Evolutionary conservation across 345 rosid genomes (phyloP), one percentile per base, ranked within the genome.

Genomic region (Pseudoturritis turrita): DNA sequence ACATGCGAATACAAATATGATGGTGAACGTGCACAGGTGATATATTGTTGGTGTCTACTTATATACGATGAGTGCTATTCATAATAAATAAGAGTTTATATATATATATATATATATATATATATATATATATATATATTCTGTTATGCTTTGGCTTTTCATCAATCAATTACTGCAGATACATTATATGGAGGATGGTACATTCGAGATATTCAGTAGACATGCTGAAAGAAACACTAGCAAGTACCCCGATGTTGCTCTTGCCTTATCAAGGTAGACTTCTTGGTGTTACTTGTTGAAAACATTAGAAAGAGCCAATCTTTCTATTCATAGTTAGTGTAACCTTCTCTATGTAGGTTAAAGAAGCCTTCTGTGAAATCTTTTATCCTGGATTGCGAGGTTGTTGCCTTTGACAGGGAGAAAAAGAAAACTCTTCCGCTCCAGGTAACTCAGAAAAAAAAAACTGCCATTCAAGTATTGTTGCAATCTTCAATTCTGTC

Each of bases 21-120:
- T 74, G 98, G 99, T 59, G 99, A 89, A 68, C 92, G 98, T 70
- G 99, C 98, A 57, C 99, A 95, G 93, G 99, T 89, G 78, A 77
- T 66, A 3, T 43, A 35, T n/a, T n/a, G n/a, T 57, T 13, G 51
- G 14, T 19, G 37, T 65, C 70, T 53, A 45, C 58, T 73, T 46
- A 45, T 9, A n/a, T 43, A 12, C 8, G 25, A 51, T 43, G 35
- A 44, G 28, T 69, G 58, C 28, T 36, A 26, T 55, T 45, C 36
- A n/a, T n/a, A n/a, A 65, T 56, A 17, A 23, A 49, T 44, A 10
- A 6, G 46, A 26, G 47, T 40, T n/a, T n/a, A n/a, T n/a, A n/a
- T n/a, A n/a, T n/a, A n/a, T n/a, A n/a, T n/a, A n/a, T n/a, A n/a
- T n/a, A n/a, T n/a, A n/a, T n/a, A n/a, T n/a, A n/a, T n/a, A n/a